phyloP scores from a whole-genome alignment of 257 asterid species.

The Solanum ossicruentum region DNA sequence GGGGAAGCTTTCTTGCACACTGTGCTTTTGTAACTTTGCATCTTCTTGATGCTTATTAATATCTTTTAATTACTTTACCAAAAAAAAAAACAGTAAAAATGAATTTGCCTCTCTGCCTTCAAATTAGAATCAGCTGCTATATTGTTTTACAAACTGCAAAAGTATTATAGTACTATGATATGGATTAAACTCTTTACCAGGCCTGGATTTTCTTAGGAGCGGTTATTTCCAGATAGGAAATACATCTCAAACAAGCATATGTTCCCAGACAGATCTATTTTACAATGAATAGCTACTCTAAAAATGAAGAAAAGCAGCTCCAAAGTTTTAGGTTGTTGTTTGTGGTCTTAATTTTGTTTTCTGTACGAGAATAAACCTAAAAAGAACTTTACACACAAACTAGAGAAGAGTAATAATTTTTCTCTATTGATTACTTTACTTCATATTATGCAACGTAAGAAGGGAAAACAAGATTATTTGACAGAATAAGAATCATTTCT shows the following conservation, averaged over 20 bases:
- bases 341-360: not conserved
- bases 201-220: not conserved
- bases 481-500: not conserved
- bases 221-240: not conserved
- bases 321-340: not conserved
- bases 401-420: not conserved
- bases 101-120: not conserved
- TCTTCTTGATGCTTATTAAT: too few relatives aligned
- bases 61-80: too few relatives aligned
- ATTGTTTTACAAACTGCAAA: not conserved
- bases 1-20: too few relatives aligned
- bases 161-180: not conserved
- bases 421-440: not conserved
- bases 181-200: not conserved
- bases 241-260: not conserved
- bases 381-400: not conserved
- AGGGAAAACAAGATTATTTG: not conserved
- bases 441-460: not conserved
- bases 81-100: too few relatives aligned
- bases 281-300: not conserved
- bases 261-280: not conserved
- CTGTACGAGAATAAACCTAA: too few relatives aligned
- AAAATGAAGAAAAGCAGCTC: not conserved
- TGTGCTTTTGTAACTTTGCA: too few relatives aligned
- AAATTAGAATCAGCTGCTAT: not conserved